Base-by-base conservation (phyloP, 2,329 filamentous ascomycete genomes). In the Colletotrichum shisoi region DNA sequence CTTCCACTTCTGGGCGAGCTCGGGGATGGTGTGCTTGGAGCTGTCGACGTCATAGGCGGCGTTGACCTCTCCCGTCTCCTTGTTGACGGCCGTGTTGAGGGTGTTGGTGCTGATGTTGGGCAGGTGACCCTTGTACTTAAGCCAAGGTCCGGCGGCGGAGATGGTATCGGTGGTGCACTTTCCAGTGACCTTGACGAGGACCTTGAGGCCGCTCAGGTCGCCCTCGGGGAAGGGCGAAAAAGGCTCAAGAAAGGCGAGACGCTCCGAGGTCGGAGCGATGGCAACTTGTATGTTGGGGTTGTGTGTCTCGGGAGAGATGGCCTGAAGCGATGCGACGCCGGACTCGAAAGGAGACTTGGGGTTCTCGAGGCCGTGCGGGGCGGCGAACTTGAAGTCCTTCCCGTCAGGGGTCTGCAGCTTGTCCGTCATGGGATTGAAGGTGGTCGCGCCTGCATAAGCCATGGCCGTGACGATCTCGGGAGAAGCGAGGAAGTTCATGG, bases 91-190 rank as follows among this genome's bases (percentile, higher is more conserved):
- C 61, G 93, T 95, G 80, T 97, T 97, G 71, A 99, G 88, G 2
- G 95, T 99, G 86, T 99, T 99, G 76, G 93, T 93, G 73, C 90
- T 91, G 79, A 99, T 99, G 84, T 99, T 99, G 78, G 95, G 93
- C 70, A 99, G 87, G 80, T 99, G 95, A 70, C 95, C 95, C 85
- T 98, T 98, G 88, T 98, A 99, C 81, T 98, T 98, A 72, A 99
- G 87, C 94, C 94, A 98, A 17, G 94, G 94, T 6, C 94, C 94
- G 1, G 94, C 94, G 40, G 94, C 94, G 44, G 94, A 98, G 80
- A 99, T 99, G 73, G 95, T 98, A 80, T 99, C 95, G 49, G 95
- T 99, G 64, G 95, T 99, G 85, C 95, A 99, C 82, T 99, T 97
- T 71, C 95, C 95, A 70, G 94, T 91, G 71, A 98, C 91, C 82